Conservation (phyloP, 2,329 filamentous ascomycete genomes). For the Taxawa tesnikishii region DNA sequence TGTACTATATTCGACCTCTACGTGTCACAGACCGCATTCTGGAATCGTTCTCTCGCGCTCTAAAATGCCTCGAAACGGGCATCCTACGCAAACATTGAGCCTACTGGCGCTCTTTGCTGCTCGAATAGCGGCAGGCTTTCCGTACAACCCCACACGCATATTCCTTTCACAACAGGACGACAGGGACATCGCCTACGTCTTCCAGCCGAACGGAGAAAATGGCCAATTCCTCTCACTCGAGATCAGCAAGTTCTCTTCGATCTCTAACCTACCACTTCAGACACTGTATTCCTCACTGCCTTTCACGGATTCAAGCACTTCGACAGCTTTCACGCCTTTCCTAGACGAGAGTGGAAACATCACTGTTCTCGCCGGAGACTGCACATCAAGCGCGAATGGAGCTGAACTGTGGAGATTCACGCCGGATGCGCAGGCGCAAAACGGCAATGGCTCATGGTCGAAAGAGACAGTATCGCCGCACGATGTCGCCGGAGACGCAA, state of each 20-base stretch:
- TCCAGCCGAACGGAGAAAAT: constrained; percentile 42
- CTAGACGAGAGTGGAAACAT: constrained; percentile 58
- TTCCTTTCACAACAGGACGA: constrained; percentile 40
- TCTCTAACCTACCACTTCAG: constrained; percentile 25
- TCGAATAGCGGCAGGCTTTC: constrained; percentile 32
- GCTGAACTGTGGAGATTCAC: constrained; percentile 57
- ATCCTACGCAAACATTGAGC: constrained; percentile 2
- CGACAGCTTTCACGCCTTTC: constrained; percentile 53
- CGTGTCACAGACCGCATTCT: too few species aligned
- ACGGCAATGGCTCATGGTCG: constrained; percentile 44
- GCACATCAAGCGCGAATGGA: constrained; percentile 39
- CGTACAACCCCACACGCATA: constrained; percentile 68
- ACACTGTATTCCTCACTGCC: constrained; percentile 47
- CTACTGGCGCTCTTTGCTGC: constrained; percentile 4
- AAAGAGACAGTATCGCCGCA: constrained; percentile 26
- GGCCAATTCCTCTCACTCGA: constrained; percentile 53
- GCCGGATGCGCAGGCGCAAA: constrained; percentile 27
- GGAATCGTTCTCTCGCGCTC: neutral
- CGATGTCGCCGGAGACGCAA: constrained; percentile 18
- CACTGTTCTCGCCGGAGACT: constrained; percentile 63
- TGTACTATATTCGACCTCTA: too few species aligned
- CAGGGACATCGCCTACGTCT: constrained; percentile 50
- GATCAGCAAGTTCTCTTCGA: constrained; percentile 41
- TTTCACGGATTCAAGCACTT: constrained; percentile 43
- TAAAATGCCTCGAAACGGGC: constrained; percentile 4